Evolutionary conservation across 495 filamentous ascomycete species (phyloP), one percentile per base, ranked within the genome.

Genomic region (Tuber melanosporum): DNA sequence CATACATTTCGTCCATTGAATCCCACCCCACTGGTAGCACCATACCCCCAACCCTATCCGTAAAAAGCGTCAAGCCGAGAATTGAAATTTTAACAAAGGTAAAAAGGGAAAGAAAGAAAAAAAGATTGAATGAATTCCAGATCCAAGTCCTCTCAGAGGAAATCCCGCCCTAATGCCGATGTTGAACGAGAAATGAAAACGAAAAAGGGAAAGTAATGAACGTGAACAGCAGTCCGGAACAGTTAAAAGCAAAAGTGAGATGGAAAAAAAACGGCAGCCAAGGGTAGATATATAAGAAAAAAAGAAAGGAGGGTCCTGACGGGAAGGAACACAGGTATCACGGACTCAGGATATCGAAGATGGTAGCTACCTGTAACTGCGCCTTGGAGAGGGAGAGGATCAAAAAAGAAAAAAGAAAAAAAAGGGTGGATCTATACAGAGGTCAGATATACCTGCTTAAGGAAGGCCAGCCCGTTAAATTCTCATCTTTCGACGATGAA

Each of bases 61-160:
- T 66, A 66, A 66, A 12, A 66, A 66, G 14, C 26, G 4, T 15
- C 57, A 36, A 66, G 26, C 17, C 26, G 26, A 66, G 2, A 66
- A 36, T 15, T 36, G 32, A 15, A 36, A 36, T 17, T 66, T 5
- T 41, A 41, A 41, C 39, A 36, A 66, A 66, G 32, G 2, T 66
- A 4, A 2, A 66, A 66, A 66, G 36, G 17, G 17, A 26, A 14
- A 57, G 12, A 26, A 12, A 12, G 3, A 15, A 14, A 62, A 5
- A 47, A 47, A 47, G 3, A 19, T 9, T 26, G 52, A 26, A 15
- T 14, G 52, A 26, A 62, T 62, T 66, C 57, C 57, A 66, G 57
- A 66, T 66, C 57, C 57, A 66, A 66, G 57, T 19, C 57, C 57
- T 66, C n/a, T 26, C 57, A 66, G 57, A 66, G 57, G 57, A 66